Percentiles rank a stretch among this genome's conserved stretches.
These are phyloP conservation scores for Apiospora kogelbergensis DNA, from an alignment of 2,329 filamentous ascomycete species.

Conservation along the genomic window DNA sequence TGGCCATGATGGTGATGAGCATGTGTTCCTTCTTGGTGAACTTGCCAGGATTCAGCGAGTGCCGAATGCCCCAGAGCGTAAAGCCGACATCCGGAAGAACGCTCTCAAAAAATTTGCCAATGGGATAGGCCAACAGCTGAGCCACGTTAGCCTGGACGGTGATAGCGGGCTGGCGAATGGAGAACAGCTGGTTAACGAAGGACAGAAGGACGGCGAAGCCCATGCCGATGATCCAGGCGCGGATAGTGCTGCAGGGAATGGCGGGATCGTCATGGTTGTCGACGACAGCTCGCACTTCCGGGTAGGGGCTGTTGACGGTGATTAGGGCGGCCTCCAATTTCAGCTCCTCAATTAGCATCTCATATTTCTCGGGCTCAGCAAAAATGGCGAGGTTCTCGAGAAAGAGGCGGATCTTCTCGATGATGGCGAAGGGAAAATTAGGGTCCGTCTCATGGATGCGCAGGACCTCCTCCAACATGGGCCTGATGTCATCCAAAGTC, in stretches of 20 bases:
- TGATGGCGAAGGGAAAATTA: constrained; percentile 44
- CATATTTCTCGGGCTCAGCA: constrained; percentile 37
- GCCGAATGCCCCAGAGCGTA: constrained; percentile 40
- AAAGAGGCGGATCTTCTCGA: constrained; percentile 41
- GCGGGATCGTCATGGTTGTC: constrained; percentile 39
- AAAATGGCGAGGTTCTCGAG: constrained; percentile 29
- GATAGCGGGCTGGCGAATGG: constrained; percentile 41
- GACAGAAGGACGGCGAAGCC: constrained; percentile 33
- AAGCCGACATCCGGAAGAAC: constrained; percentile 35
- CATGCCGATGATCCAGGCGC: constrained; percentile 39
- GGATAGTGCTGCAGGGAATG: constrained; percentile 41
- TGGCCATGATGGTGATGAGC: constrained; percentile 59
- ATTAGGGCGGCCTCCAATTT: constrained; percentile 34
- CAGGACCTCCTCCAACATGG: constrained; percentile 38
- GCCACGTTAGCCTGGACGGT: constrained; percentile 39
- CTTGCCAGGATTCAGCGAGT: constrained; percentile 54
- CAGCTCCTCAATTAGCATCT: constrained; percentile 32
- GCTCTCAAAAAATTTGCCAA: constrained; percentile 36
- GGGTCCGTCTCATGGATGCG: constrained; percentile 44
- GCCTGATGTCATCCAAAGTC: constrained; percentile 23
- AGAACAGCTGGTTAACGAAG: constrained; percentile 40
- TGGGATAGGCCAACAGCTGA: constrained; percentile 39
- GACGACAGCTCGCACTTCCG: constrained; percentile 46
- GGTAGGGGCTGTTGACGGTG: constrained; percentile 36
- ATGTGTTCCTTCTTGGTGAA: constrained; percentile 61